A percentile compares a stretch with the other conserved stretches of the same genome.
These are phyloP conservation scores for Trichoderma sp. DNA, from an alignment of 2,329 filamentous ascomycete species.

Conservation along the genomic window DNA sequence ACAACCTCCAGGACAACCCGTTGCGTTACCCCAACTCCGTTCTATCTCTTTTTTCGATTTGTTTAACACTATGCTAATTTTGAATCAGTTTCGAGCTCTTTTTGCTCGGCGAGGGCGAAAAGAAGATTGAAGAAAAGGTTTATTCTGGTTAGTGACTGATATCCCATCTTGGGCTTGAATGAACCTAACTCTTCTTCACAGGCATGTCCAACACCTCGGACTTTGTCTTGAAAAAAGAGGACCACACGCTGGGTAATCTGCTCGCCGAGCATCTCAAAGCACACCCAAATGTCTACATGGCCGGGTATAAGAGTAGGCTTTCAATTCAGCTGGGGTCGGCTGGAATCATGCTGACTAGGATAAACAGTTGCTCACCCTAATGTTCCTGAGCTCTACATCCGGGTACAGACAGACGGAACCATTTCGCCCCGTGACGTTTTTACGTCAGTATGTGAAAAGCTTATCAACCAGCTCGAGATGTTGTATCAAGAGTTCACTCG, in stretches of 20 bases:
- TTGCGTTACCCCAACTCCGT: slow-evolving; percentile 28
- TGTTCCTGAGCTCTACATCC: slow-evolving; percentile 62
- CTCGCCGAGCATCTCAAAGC: slow-evolving; percentile 81
- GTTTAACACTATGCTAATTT: slow-evolving; percentile 24
- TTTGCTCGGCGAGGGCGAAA: slow-evolving; percentile 80
- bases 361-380: slow-evolving; percentile 54
- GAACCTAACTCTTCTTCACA: slow-evolving; percentile 19
- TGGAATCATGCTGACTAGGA: slow-evolving; percentile 14
- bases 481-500: slow-evolving; percentile 87
- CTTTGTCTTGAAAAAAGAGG: slow-evolving; percentile 94
- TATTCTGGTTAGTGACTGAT: slow-evolving; percentile 71
- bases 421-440: slow-evolving; percentile 88
- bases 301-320: slow-evolving; percentile 78
- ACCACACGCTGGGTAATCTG: slow-evolving; percentile 92
- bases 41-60: not conserved
- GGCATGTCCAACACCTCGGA: slow-evolving; percentile 93
- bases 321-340: slow-evolving; percentile 27
- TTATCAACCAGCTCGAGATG: slow-evolving; percentile 76
- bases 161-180: not conserved
- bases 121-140: slow-evolving; percentile 84
- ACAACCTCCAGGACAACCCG: slow-evolving; percentile 38
- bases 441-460: slow-evolving; percentile 72
- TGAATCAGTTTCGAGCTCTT: slow-evolving; percentile 82
- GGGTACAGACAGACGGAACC: slow-evolving; percentile 87
- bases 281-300: slow-evolving; percentile 80